Base-by-base conservation (phyloP, 257 asterid genomes). In the Plantago major region DNA sequence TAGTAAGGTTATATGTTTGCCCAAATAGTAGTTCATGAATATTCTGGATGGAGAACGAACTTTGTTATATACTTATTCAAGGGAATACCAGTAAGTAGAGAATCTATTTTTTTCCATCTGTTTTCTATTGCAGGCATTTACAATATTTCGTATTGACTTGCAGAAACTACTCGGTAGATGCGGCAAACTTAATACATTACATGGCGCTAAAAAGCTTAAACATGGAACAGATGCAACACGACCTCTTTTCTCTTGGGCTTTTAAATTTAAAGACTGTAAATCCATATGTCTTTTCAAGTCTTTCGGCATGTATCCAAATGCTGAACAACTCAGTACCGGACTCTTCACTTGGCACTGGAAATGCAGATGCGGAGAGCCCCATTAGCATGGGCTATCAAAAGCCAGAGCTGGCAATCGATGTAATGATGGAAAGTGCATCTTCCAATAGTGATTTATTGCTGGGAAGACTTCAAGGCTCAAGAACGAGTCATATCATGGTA, bases 401-500 rank as follows among this genome's bases (percentile, higher is more conserved):
- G 17, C 64, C 65, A 57, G 81, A 83, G 65, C 75, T 80, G 46
- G 72, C 76, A 46, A 65, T 67, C 66, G 67, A 72, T 71, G 55
- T 73, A 69, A 58, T 83, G 89, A 68, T 67, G 74, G 69, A 67
- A 70, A 73, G 67, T 49, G 74, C 76, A 64, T 74, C 78, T 46
- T 68, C 72, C 49, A 73, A 81, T 57, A 69, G 75, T 13, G 80
- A 76, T 62, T 66, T 74, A 54, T 78, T 85, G 50, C 73, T 85
- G 40, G 94, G 90, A 52, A 64, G 65, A 63, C 78, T 75, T 71
- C 80, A 68, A 71, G 79, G 65, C 64, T 73, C 63, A 76, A 77
- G 76, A 79, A 64, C 15, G 57, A 63, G 78, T 28, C 94, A 85
- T 73, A 81, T 83, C 76, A 85, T 85, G 94, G 94, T 79, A 67